These are phyloP conservation scores for Corniculantispora saksenae DNA, from an alignment of 2,329 filamentous ascomycete genomes.

Conservation along the genomic window DNA sequence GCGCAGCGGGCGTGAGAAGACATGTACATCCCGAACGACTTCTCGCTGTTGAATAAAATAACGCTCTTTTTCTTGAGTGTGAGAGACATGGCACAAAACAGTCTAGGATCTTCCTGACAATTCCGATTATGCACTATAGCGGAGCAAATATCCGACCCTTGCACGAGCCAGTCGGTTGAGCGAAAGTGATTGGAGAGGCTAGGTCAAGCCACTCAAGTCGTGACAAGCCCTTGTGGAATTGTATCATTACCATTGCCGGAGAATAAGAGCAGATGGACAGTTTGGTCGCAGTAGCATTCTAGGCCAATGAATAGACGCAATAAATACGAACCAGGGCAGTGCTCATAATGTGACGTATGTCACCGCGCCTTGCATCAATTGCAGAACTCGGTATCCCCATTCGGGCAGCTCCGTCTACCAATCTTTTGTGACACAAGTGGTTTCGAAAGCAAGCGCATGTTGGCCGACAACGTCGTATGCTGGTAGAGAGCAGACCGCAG, in stretches of 20 bases:
- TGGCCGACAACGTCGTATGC: background rate
- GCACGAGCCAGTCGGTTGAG: slow-evolving; percentile 2
- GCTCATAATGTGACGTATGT: background rate
- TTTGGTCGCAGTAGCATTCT: too few relatives aligned
- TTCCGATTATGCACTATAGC: slow-evolving; percentile 16
- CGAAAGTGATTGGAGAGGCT: background rate
- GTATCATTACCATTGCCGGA: too few relatives aligned
- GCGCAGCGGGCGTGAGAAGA: background rate
- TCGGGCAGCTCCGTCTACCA: slow-evolving; percentile 5
- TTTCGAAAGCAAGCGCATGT: background rate
- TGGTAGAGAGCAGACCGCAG: too few relatives aligned
- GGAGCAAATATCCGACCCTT: slow-evolving; percentile 8
- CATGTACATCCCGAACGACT: background rate
- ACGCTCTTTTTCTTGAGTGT: background rate
- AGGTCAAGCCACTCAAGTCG: background rate
- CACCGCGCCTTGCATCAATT: background rate
- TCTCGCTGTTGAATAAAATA: background rate
- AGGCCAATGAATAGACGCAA: background rate
- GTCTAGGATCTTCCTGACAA: slow-evolving; percentile 13
- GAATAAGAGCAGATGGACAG: too few relatives aligned
- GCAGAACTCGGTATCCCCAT: slow-evolving; percentile 8
- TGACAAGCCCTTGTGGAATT: background rate
- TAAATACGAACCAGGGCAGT: background rate
- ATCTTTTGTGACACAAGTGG: background rate
- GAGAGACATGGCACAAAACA: background rate